Base-by-base conservation (phyloP, 2,329 filamentous ascomycete species). In the Fusarium sp. region DNA sequence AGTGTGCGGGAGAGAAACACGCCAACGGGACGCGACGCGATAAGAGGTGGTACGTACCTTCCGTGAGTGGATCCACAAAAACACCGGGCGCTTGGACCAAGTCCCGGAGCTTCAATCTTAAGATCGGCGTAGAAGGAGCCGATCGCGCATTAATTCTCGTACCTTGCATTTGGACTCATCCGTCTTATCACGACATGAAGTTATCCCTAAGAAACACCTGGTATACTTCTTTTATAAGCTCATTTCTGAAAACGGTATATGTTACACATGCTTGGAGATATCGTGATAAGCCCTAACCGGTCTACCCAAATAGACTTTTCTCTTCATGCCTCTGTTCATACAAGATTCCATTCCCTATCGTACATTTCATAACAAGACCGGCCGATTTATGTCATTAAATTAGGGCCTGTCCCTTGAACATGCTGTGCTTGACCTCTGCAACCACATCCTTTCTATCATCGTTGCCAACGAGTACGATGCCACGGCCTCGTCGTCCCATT, bases 361-460 rank as follows among this genome's bases (percentile, higher is more conserved):
- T 79, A 78, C 77, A 78, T 56, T 37, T 43, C 47, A 22, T 63
- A 65, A 60, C 25, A 15, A 43, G n/a, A 63, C 54, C 15, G 25
- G 12, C 40, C 32, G 14, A 20, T 47, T 33, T 11, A 33, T 15
- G 35, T 61, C 22, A 47, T 77, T 88, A 95, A 68, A 95, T 93
- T 78, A 95, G 85, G 45, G 93, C 93, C 81, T 95, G 92, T 59
- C 93, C 93, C 85, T 91, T 93, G 80, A 91, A 95, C 93, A 95
- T 95, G 75, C 92, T 97, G 80, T 97, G 93, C 82, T 94, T 93
- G 25, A 99, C 95, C 82, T 98, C 97, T 37, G 92, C 91, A 37
- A 98, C 95, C 33, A 98, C 90, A 82, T 98, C 96, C 80, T 93
- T 94, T 63, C 97, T 88, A 82, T 98, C 97, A 71, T 95, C 90